Evolutionary conservation across 305 asterid species (phyloP), one percentile per base, ranked within the genome.

Genomic region (Fraxinus sp.): DNA sequence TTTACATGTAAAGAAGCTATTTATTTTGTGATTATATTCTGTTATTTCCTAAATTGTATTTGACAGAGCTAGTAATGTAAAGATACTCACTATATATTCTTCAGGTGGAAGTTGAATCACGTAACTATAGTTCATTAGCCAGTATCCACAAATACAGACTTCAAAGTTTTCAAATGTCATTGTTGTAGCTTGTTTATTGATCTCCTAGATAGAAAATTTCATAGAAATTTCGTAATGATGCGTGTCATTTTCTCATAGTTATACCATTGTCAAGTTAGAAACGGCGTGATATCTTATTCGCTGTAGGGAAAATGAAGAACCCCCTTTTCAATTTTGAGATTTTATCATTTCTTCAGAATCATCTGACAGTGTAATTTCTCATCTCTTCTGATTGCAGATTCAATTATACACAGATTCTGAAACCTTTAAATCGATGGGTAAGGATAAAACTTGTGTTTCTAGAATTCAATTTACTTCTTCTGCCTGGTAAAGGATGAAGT

Each of bases 361-460:
- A 52, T 64, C 66, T 44, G 22, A 64, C 28, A 26, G 49, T 78
- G 82, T 85, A 77, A 79, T 76, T 76, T 30, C 77, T 77, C 46
- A 37, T 78, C 79, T 83, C 37, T 83, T 79, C 7, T 83, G 84
- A 39, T 77, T 88, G 91, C 95, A 93, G 97, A 85, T 94, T 87
- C 88, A 90, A 81, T 57, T 94, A 84, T 89, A 85, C 81, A 80
- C 92, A n/a, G 97, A 93, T 86, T 76, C 90, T 22, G 95, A 92
- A 83, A 88, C 93, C 76, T 85, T 89, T 82, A 78, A 84, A 70
- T 33, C 85, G 72, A 90, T 94, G 98, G 98, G 98, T 94, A 87
- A 89, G 88, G 76, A 79, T 37, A 55, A 30, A 73, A 41, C 70
- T 28, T 75, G 18, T 78, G 79, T 49, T 76, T 75, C 18, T 79